Conservation (phyloP, 140 eudicot genomes). For the Anethum foeniculum region DNA sequence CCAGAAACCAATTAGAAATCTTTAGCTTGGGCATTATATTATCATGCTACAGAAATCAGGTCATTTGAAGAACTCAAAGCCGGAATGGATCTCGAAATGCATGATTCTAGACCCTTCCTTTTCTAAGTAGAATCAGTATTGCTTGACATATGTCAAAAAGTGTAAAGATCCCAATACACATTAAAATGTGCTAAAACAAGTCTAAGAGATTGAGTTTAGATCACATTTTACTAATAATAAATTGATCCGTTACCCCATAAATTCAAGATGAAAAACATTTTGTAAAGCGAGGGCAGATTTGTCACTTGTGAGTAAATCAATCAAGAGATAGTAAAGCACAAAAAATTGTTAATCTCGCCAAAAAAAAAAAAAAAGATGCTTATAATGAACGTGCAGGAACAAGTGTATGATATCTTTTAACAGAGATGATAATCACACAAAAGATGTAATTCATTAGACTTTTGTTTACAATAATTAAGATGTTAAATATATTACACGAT, state of each 20-base stretch:
- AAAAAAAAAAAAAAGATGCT: background rate
- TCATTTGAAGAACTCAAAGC: background rate
- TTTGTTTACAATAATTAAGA: background rate
- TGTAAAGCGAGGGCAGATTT: background rate
- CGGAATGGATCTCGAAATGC: background rate
- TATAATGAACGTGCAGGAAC: background rate
- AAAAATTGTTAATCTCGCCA: background rate
- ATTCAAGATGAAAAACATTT: background rate
- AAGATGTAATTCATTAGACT: background rate
- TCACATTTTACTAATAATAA: background rate
- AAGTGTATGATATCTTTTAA: background rate
- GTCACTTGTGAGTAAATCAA: background rate
- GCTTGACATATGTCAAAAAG: background rate
- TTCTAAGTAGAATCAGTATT: background rate
- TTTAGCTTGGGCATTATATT: constrained; percentile 2
- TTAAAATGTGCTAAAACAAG: background rate
- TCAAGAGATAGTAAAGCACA: background rate
- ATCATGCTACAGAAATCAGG: constrained; percentile 3
- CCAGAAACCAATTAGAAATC: background rate
- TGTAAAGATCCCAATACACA: background rate
- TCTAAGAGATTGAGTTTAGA: background rate
- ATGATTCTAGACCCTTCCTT: background rate
- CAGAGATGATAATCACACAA: background rate
- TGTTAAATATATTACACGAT: background rate
- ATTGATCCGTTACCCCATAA: background rate